A percentile compares a stretch with the other conserved stretches of the same genome.
Conservation (phyloP, 208 protist species). For the Histomonas meleagridis region DNA sequence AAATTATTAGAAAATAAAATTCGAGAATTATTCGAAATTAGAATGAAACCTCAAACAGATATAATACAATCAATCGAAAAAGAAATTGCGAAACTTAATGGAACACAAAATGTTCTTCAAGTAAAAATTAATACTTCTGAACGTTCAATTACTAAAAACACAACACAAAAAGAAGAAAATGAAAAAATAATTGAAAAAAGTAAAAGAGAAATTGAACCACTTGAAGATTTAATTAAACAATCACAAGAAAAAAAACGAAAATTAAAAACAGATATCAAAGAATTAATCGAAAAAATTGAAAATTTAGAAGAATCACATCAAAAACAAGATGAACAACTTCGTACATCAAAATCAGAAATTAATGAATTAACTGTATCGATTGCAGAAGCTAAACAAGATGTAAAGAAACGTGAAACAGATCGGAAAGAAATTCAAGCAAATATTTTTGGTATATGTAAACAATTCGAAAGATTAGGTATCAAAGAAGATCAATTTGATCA, state of each 20-base stretch:
- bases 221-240: background rate
- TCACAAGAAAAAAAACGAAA: background rate
- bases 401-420: background rate
- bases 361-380: background rate
- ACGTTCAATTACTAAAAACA: too few species aligned
- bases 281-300: background rate
- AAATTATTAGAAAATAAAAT: background rate
- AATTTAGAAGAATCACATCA: background rate
- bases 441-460: background rate
- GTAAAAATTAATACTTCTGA: background rate
- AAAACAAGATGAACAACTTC: background rate
- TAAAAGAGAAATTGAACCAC: background rate
- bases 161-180: background rate
- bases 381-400: background rate
- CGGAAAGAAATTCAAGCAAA: background rate
- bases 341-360: background rate
- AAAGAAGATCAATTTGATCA: background rate
- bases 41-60: background rate
- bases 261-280: background rate
- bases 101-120: background rate
- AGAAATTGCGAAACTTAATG: background rate
- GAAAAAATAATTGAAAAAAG: conserved; percentile 24
- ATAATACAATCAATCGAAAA: background rate
- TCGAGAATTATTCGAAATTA: background rate
- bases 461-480: background rate